phyloP scores from a whole-genome alignment of 2,329 filamentous ascomycete genomes.

The Aspergillus clavatus region DNA sequence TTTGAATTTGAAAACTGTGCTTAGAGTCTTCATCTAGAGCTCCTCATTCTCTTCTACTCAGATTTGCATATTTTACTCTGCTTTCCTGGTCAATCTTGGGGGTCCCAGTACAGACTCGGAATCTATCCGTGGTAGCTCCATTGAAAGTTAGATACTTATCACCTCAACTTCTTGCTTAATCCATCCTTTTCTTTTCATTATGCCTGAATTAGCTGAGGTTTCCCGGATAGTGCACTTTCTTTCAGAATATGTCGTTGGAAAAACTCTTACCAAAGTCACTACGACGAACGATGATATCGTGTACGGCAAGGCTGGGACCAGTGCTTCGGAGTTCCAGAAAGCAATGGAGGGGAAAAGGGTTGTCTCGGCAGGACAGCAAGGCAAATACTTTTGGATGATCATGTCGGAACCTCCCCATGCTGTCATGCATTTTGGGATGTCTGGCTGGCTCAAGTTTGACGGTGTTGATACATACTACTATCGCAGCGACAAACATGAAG shows the following conservation, averaged over 20 bases:
- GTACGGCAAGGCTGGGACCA: conserved; percentile 86
- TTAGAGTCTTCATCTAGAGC: neutral
- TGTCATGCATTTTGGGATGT: conserved; percentile 79
- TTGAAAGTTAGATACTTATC: neutral
- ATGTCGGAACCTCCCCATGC: conserved; percentile 75
- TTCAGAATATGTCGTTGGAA: conserved; percentile 75
- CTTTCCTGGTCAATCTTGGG: too few relatives aligned
- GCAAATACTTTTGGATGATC: conserved; percentile 95
- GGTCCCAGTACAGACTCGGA: too few relatives aligned
- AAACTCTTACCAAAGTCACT: conserved; percentile 64
- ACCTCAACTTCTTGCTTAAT: neutral
- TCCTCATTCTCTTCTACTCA: neutral
- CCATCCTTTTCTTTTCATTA: conserved; percentile 16
- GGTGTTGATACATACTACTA: conserved; percentile 76
- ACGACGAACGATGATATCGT: conserved; percentile 77
- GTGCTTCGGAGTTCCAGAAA: conserved; percentile 66
- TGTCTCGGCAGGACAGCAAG: conserved; percentile 70
- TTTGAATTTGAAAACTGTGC: neutral
- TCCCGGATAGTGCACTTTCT: conserved; percentile 84
- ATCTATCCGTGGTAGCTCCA: too few relatives aligned
- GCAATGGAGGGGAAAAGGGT: conserved; percentile 72
- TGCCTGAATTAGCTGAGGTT: conserved; percentile 57
- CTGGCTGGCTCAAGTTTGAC: conserved; percentile 83
- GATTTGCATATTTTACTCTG: too few relatives aligned
- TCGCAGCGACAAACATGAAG: conserved; percentile 56